Conservation (phyloP, 2,329 filamentous ascomycete species). For the Trichoderma arundinaceum region DNA sequence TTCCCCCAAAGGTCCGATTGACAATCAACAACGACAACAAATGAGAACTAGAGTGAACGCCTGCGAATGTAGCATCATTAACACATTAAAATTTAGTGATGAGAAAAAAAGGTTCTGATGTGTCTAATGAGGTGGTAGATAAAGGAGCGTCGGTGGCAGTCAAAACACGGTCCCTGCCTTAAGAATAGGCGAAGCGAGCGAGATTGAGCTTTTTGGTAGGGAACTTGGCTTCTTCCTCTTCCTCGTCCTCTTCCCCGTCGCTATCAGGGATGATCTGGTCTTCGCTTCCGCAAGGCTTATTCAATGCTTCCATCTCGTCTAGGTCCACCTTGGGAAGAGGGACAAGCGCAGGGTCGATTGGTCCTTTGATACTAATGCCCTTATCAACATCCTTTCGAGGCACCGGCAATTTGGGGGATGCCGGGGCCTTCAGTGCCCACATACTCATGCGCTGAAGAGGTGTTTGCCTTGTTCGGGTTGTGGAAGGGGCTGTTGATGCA, state of each 20-base stretch:
- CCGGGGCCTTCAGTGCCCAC: constrained; percentile 45
- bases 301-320: constrained; percentile 59
- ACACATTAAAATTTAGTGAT: constrained; percentile 25
- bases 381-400: constrained; percentile 37
- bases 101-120: background rate
- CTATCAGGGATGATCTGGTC: constrained; percentile 62
- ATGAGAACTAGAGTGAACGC: constrained; percentile 30
- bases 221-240: constrained; percentile 45
- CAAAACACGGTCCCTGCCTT: constrained; percentile 2
- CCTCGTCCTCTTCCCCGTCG: constrained; percentile 53
- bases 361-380: constrained; percentile 45
- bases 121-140: background rate
- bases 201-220: constrained; percentile 51
- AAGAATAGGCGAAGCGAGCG: constrained; percentile 54
- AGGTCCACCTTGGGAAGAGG: constrained; percentile 61
- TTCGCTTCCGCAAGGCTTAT: constrained; percentile 58
- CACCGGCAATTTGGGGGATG: constrained; percentile 42
- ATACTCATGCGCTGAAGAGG: constrained; percentile 61
- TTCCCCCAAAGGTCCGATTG: background rate
- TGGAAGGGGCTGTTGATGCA: constrained; percentile 49
- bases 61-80: constrained; percentile 30
- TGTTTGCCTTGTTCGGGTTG: constrained; percentile 53
- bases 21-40: constrained; percentile 2
- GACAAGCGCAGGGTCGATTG: constrained; percentile 60
- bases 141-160: background rate